Percentiles rank a stretch among this genome's conserved stretches.
These are phyloP conservation scores for Lachnellula subtilissima DNA, from an alignment of 2,329 filamentous ascomycete species.

Conservation along the genomic window DNA sequence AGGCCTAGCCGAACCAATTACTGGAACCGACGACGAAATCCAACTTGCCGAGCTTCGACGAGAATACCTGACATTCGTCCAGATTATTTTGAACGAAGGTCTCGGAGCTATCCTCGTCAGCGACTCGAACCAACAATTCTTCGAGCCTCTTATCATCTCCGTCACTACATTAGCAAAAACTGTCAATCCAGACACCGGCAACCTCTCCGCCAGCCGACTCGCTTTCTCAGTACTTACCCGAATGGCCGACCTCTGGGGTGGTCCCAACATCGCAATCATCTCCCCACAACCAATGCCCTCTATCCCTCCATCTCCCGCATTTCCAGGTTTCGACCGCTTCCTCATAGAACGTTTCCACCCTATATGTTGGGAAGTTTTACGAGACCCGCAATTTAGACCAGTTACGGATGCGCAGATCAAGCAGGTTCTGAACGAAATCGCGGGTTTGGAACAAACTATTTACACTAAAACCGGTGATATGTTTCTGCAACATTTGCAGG, in stretches of 20 bases:
- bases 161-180: slow-evolving; percentile 82
- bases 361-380: slow-evolving; percentile 83
- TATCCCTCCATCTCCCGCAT: slow-evolving; percentile 49
- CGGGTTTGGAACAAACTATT: slow-evolving; percentile 79
- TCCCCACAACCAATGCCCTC: slow-evolving; percentile 46
- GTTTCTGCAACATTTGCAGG: slow-evolving; percentile 67
- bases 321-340: slow-evolving; percentile 89
- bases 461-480: slow-evolving; percentile 82
- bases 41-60: slow-evolving; percentile 85
- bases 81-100: slow-evolving; percentile 86
- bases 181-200: slow-evolving; percentile 54
- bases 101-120: slow-evolving; percentile 85
- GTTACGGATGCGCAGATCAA: slow-evolving; percentile 79
- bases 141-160: slow-evolving; percentile 80
- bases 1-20: slow-evolving; percentile 76
- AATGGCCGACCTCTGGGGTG: slow-evolving; percentile 88
- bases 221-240: slow-evolving; percentile 77
- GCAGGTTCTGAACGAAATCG: slow-evolving; percentile 84
- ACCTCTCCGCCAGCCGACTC: slow-evolving; percentile 58
- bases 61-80: slow-evolving; percentile 92
- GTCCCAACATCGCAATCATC: slow-evolving; percentile 66
- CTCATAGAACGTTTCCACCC: slow-evolving; percentile 85
- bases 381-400: slow-evolving; percentile 72
- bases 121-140: slow-evolving; percentile 81
- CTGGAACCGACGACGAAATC: slow-evolving; percentile 93